Base-by-base conservation (phyloP, 2,329 filamentous ascomycete genomes). In the Esteya vermicola region DNA sequence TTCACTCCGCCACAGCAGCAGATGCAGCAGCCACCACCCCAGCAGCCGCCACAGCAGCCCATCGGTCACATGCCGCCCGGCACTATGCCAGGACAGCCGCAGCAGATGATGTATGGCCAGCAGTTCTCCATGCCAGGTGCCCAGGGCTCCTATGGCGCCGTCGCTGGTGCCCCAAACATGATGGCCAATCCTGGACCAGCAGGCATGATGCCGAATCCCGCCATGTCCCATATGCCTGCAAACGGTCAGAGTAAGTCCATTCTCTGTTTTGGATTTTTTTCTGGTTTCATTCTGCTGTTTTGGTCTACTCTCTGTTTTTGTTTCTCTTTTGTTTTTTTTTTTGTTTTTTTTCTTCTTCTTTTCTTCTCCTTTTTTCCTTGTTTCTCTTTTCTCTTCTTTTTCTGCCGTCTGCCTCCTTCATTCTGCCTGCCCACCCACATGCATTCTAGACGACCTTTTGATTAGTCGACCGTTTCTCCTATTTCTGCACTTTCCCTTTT, bases 171-270 rank as follows among this genome's bases (percentile, higher is more conserved):
- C 47, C 64, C 65, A 39, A 72, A 68, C 45, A 54, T 70, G 57
- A 72, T 75, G 68, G 72, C 72, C 63, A 58, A 60, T 47, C 57
- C 57, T 47, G 67, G 65, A 31, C 64, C 67, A 58, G 65, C 62
- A 57, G 70, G 65, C 52, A 76, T 78, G 72, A 77, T 78, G 73
- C 73, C 71, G 59, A 74, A 67, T 54, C 57, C 69, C 50, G 67
- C 60, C 53, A 72, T 75, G 69, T 65, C 64, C 47, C 69, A 70
- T 54, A 74, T 75, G 68, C 61, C 62, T 48, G 58, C 66, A 47
- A 75, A 74, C 62, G 69, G 71, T 39, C 71, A 75, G 54, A 73
- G 71, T 75, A 61, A 67, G 71, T 64, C 48, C 49, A 46, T 45
- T 47, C 18, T 34, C 20, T 22, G n/a, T n/a, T n/a, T n/a, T 50